phyloP scores from a whole-genome alignment of 805 yeast species.

The Metschnikowia kunwiensis region DNA sequence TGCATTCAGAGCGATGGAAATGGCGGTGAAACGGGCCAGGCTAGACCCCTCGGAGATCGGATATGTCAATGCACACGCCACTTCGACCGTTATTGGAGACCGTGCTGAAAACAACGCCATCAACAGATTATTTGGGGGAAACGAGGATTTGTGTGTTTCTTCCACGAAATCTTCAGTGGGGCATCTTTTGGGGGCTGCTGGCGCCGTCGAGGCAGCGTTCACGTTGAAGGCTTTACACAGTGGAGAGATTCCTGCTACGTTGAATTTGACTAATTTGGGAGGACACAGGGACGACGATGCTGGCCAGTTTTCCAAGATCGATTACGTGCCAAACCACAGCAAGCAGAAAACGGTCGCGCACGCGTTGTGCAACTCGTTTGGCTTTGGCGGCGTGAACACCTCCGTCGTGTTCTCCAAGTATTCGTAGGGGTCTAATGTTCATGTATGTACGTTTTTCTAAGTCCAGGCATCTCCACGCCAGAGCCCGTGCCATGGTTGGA shows the following conservation, averaged over 20 bases:
- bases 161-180: conserved; percentile 93
- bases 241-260: conserved; percentile 70
- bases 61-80: conserved; percentile 95
- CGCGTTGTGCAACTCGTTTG: conserved; percentile 88
- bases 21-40: conserved; percentile 59
- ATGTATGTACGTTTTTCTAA: background rate
- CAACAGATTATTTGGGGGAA: conserved; percentile 43
- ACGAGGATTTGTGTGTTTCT: conserved; percentile 51
- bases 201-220: conserved; percentile 86
- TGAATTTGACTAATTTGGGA: conserved; percentile 60
- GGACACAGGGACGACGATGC: conserved; percentile 45
- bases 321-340: conserved; percentile 56
- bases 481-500: background rate
- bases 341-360: conserved; percentile 39
- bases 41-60: conserved; percentile 51
- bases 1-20: conserved; percentile 76
- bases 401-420: conserved; percentile 50
- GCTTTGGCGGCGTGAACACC: conserved; percentile 96
- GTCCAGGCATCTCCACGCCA: background rate
- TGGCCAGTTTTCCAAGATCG: conserved; percentile 44
- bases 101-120: conserved; percentile 82
- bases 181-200: conserved; percentile 94
- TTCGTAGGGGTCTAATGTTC: background rate
- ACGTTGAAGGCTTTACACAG: conserved; percentile 63
- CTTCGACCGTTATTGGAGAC: conserved; percentile 89